phyloP scores from a whole-genome alignment of 805 yeast species.

The Sugiyamaella americana region DNA sequence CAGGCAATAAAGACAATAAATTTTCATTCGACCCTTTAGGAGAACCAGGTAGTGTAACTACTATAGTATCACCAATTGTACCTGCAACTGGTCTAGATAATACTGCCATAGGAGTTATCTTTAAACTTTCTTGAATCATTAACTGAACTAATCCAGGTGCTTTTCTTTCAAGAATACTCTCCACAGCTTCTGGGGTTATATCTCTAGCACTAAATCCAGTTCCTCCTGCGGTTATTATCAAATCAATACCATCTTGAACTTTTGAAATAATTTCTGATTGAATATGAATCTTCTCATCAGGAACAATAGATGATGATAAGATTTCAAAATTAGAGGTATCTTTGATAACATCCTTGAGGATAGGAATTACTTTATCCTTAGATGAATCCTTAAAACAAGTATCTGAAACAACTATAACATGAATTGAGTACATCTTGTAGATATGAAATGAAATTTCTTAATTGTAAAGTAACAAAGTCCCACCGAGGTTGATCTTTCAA shows the following conservation, averaged over 20 bases:
- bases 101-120: slow-evolving; percentile 44
- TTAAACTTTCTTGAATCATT: slow-evolving; percentile 40
- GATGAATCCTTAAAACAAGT: slow-evolving; percentile 33
- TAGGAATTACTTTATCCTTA: slow-evolving; percentile 33
- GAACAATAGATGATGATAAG: slow-evolving; percentile 25
- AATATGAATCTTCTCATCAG: slow-evolving; percentile 35
- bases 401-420: slow-evolving; percentile 39
- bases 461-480: too few species aligned
- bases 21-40: slow-evolving; percentile 46
- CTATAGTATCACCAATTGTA: slow-evolving; percentile 32
- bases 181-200: slow-evolving; percentile 47
- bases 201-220: slow-evolving; percentile 46
- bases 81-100: slow-evolving; percentile 50
- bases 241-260: slow-evolving; percentile 20
- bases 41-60: slow-evolving; percentile 49
- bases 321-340: background rate
- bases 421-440: slow-evolving; percentile 27
- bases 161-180: slow-evolving; percentile 36
- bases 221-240: slow-evolving; percentile 47
- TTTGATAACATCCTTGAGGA: slow-evolving; percentile 16
- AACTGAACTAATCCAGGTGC: slow-evolving; percentile 48
- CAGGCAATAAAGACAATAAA: slow-evolving; percentile 34
- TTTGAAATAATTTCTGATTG: slow-evolving; percentile 28
- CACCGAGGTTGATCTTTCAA: too few species aligned
- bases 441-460: too few species aligned